A percentile compares a stretch with the other conserved stretches of the same genome.
phyloP scores from a whole-genome alignment of 345 rosid genomes.

The Salix arbutifolia region DNA sequence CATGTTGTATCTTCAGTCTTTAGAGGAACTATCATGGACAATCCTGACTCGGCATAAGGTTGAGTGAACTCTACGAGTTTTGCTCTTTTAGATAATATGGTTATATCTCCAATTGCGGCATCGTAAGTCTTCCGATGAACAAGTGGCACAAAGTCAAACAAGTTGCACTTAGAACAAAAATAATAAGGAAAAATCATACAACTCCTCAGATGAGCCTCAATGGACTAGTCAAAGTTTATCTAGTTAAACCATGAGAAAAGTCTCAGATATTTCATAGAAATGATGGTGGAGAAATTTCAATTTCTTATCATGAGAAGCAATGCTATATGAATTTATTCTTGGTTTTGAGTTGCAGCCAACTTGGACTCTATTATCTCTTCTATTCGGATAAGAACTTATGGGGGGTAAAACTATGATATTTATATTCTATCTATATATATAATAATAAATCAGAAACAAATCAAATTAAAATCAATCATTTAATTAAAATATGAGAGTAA shows the following conservation, averaged over 20 bases:
- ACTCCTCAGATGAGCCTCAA: neutral
- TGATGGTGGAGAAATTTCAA: neutral
- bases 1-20: slow-evolving; percentile 26
- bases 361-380: neutral
- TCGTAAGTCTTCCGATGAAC: slow-evolving; percentile 33
- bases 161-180: neutral
- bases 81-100: slow-evolving; percentile 39
- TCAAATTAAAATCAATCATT: too few relatives aligned
- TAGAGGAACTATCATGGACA: slow-evolving; percentile 45
- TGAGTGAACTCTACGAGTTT: slow-evolving; percentile 44
- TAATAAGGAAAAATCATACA: neutral
- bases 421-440: too few relatives aligned
- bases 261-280: neutral
- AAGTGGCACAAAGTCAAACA: neutral
- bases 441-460: too few relatives aligned
- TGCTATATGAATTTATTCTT: neutral
- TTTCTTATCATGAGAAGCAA: neutral
- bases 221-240: neutral
- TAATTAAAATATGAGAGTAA: too few relatives aligned
- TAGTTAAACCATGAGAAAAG: neutral
- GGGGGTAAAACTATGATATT: neutral
- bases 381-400: too few relatives aligned
- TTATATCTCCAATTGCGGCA: slow-evolving; percentile 46
- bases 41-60: slow-evolving; percentile 47
- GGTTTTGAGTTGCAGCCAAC: neutral